Conservation (phyloP, 2,329 filamentous ascomycete species). For the Talaromyces pinophilus region DNA sequence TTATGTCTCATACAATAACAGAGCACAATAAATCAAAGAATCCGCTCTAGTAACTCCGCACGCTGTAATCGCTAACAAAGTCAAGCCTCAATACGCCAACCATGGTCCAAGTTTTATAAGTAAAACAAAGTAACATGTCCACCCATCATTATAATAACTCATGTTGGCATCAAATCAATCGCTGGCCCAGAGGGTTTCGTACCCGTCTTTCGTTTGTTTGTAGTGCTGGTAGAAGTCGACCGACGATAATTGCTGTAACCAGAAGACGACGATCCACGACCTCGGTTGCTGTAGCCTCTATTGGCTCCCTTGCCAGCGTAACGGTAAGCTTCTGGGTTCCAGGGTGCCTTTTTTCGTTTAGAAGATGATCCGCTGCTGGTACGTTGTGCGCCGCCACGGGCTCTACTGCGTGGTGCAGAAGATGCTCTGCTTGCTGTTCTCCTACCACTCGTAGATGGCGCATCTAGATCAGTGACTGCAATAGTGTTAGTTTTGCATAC, state of each 20-base stretch:
- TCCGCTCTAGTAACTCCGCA: background rate
- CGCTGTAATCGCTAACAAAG: background rate
- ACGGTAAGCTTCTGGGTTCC: slow-evolving; percentile 2
- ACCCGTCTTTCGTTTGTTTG: slow-evolving; percentile 26
- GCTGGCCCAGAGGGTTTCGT: slow-evolving; percentile 30
- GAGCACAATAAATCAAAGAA: background rate
- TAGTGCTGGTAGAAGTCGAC: slow-evolving; percentile 22
- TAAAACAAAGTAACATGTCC: background rate
- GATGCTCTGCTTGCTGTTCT: slow-evolving; percentile 13
- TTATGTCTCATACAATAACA: background rate
- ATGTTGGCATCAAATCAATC: slow-evolving; percentile 45
- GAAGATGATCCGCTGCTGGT: slow-evolving; percentile 15
- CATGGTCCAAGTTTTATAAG: background rate
- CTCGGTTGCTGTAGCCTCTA: slow-evolving; percentile 3
- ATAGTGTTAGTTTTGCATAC: slow-evolving; percentile 7
- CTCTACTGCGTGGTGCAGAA: slow-evolving; percentile 16
- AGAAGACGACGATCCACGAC: slow-evolving; percentile 6
- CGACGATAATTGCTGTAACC: slow-evolving; percentile 11
- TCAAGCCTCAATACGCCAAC: slow-evolving; percentile 3
- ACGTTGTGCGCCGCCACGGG: slow-evolving; percentile 6
- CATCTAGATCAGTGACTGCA: slow-evolving; percentile 18
- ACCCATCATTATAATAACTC: slow-evolving; percentile 22
- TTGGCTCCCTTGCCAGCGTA: background rate
- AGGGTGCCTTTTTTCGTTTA: background rate
- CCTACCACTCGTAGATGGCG: background rate